Evolutionary conservation across 2,329 filamentous ascomycete genomes (phyloP), one percentile per base, ranked within the genome.

Genomic region (Raffaelea albimanens): DNA sequence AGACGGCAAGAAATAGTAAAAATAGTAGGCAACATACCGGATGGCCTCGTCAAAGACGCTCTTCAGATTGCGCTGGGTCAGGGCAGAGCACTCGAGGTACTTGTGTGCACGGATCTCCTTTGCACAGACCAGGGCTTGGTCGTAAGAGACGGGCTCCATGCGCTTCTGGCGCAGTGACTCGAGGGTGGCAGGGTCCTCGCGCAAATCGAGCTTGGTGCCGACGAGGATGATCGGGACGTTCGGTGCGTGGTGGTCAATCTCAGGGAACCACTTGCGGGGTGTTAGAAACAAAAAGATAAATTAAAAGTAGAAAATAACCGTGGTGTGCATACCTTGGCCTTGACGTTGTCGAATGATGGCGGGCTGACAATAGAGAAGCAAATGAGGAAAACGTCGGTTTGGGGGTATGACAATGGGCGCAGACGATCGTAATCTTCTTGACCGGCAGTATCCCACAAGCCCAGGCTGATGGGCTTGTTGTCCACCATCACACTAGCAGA

Each of bases 401-500:
- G 91, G 11, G 93, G 93, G 69, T 97, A 98, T 39, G 91, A 97
- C 52, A 98, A 81, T 53, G 91, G 91, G 61, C 91, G 83, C 63
- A 97, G 76, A 67, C 91, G 80, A 65, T 97, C 91, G 72, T 97
- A 97, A 76, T 97, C 91, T 72, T 97, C 91, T 73, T 97, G 93
- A 62, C 91, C 91, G 57, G 91, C 91, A 56, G 91, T 98, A 85
- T 98, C 91, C 91, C 93, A 97, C 29, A 98, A 73, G 57, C 91
- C 93, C 59, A 98, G 71, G 68, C 89, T 96, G 70, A 97, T 95
- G 52, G 91, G 91, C 73, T 95, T 95, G 60, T 90, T 89, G 73
- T 97, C 93, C 48, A 97, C 93, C 87, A 96, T 96, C 48, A 98
- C 93, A 73, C 89, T 95, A 55, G 93, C 93, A 34, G 91, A 95